Evolutionary conservation across 2,329 filamentous ascomycete species (phyloP).

Genomic region (Cladophialophora immunda): DNA sequence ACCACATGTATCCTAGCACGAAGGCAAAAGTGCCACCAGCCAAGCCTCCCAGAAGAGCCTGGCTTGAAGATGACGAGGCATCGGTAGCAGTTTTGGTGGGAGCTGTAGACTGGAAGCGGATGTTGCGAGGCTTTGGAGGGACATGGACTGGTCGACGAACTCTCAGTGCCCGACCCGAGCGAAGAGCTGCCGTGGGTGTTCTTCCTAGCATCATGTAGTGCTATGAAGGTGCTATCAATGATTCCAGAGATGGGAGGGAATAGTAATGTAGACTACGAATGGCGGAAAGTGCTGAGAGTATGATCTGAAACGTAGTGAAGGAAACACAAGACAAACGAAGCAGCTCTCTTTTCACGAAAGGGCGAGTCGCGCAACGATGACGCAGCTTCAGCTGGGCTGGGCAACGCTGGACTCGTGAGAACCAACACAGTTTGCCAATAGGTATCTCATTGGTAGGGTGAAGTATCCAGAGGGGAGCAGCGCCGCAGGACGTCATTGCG

Average conservation of each 20-base stretch:
- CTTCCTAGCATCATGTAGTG: conserved; percentile 28
- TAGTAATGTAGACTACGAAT: background rate
- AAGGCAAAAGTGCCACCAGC: conserved; percentile 60
- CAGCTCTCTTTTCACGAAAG: background rate
- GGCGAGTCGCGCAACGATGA: background rate
- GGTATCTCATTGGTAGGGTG: background rate
- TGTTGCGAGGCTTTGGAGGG: conserved; percentile 21
- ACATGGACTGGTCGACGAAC: conserved; percentile 19
- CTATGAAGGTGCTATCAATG: background rate
- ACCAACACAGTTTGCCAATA: background rate
- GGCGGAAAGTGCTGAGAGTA: background rate
- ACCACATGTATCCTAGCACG: conserved; percentile 60
- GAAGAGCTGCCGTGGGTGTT: conserved; percentile 30
- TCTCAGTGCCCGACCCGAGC: conserved; percentile 31
- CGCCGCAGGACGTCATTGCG: conserved; percentile 8
- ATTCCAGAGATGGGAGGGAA: background rate
- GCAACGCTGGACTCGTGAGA: background rate
- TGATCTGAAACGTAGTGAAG: background rate
- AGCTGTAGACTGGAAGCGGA: conserved; percentile 30
- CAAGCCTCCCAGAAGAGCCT: conserved; percentile 58
- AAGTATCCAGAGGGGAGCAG: background rate
- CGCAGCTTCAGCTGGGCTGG: background rate
- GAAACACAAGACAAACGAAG: background rate
- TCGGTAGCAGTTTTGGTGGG: conserved; percentile 10
- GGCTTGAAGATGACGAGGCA: conserved; percentile 31